Evolutionary conservation across 1,284 basidiomycete genomes (phyloP).

Genomic region (Sporisorium graminicola): DNA sequence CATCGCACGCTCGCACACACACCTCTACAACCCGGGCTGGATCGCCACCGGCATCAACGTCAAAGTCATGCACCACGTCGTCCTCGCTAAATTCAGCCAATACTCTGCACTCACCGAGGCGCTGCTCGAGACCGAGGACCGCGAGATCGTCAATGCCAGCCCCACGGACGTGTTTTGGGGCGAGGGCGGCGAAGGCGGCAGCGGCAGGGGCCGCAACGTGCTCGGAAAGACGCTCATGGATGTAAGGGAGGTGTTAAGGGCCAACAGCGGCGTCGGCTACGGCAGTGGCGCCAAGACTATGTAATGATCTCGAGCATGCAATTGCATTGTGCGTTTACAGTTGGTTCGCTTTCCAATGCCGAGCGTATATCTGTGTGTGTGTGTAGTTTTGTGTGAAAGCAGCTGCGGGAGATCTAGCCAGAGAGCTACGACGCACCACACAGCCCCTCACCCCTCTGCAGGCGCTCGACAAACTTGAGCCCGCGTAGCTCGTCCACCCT

Average conservation of each 20-base stretch:
- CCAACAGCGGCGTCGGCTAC: conserved; percentile 35
- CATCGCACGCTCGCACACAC: conserved; percentile 43
- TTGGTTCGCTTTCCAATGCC: too few species aligned
- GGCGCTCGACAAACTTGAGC: not conserved
- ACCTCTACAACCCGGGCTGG: conserved; percentile 53
- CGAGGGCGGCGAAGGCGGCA: conserved; percentile 27
- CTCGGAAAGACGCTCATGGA: conserved; percentile 52
- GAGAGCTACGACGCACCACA: too few species aligned
- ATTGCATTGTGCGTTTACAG: too few species aligned
- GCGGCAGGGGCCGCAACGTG: conserved; percentile 50
- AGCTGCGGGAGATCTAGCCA: too few species aligned
- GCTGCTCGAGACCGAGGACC: conserved; percentile 52
- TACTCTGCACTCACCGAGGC: conserved; percentile 27
- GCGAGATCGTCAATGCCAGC: conserved; percentile 49
- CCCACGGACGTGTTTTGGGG: conserved; percentile 65
- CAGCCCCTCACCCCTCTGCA: not conserved
- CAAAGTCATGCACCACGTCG: conserved; percentile 51
- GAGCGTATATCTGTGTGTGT: too few species aligned
- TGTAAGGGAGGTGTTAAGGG: conserved; percentile 50
- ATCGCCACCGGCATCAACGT: conserved; percentile 56
- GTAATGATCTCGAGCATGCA: not conserved
- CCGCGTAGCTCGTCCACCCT: not conserved
- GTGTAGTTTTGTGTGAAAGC: too few species aligned
- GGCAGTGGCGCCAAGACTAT: conserved; percentile 51
- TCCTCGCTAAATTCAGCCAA: conserved; percentile 59